A percentile compares a stretch with the other conserved stretches of the same genome.
phyloP scores from a whole-genome alignment of 2,329 filamentous ascomycete genomes.

The Nectriaceae sp. region DNA sequence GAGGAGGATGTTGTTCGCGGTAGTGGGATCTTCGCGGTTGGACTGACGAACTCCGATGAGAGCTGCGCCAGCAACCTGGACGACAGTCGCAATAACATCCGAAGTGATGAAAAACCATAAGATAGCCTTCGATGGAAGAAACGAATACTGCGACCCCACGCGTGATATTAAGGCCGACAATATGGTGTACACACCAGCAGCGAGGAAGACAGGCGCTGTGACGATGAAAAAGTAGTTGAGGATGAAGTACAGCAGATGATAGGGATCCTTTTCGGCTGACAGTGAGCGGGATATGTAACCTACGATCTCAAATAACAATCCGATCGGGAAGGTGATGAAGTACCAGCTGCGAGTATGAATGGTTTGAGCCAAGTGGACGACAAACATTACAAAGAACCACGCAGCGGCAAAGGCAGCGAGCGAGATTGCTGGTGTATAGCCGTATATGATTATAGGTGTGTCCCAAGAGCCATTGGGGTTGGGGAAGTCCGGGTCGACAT shows the following conservation, averaged over 20 bases:
- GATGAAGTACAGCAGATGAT: conserved; percentile 57
- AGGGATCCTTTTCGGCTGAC: conserved; percentile 52
- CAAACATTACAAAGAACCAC: conserved; percentile 45
- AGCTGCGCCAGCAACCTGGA: conserved; percentile 56
- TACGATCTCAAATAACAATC: conserved; percentile 49
- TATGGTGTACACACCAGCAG: conserved; percentile 57
- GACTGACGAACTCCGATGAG: conserved; percentile 52
- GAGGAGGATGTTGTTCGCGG: conserved; percentile 56
- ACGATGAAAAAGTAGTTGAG: conserved; percentile 64
- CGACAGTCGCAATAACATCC: conserved; percentile 54
- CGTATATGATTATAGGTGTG: conserved; percentile 51
- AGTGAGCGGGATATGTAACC: conserved; percentile 52
- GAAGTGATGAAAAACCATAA: conserved; percentile 56
- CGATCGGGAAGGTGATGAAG: conserved; percentile 47
- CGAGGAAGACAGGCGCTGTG: conserved; percentile 58
- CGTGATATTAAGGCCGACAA: conserved; percentile 51
- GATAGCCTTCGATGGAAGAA: conserved; percentile 48
- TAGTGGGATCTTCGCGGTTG: conserved; percentile 50
- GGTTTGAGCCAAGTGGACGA: conserved; percentile 39
- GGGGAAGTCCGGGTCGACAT: conserved; percentile 54
- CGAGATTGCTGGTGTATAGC: conserved; percentile 49
- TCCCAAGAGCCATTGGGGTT: conserved; percentile 48
- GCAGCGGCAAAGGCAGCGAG: conserved; percentile 44
- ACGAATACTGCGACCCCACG: conserved; percentile 44
- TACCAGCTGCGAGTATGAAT: conserved; percentile 45